phyloP scores from a whole-genome alignment of 2,329 filamentous ascomycete species.

The Metarhizium robertsii region DNA sequence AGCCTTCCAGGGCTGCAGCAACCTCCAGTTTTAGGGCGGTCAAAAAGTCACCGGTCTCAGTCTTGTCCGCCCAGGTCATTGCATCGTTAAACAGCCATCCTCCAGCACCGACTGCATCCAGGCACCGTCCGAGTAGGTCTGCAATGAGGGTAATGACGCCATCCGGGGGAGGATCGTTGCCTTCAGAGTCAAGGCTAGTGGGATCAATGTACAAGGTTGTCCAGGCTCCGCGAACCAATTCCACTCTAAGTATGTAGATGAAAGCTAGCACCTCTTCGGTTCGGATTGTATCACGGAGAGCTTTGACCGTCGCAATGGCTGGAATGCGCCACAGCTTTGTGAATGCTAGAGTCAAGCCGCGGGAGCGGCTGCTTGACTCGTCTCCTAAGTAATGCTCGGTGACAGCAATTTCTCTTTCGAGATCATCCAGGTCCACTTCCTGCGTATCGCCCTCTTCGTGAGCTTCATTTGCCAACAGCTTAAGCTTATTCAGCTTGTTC shows the following conservation, averaged over 20 bases:
- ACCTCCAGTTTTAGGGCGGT: constrained; percentile 58
- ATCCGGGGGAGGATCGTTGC: constrained; percentile 44
- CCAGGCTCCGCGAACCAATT: constrained; percentile 68
- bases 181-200: constrained; percentile 34
- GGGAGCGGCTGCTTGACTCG: constrained; percentile 52
- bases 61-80: constrained; percentile 37
- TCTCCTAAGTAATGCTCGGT: constrained; percentile 59
- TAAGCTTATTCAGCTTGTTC: constrained; percentile 20
- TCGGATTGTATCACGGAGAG: constrained; percentile 53
- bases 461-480: constrained; percentile 21
- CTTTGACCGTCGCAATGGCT: constrained; percentile 46
- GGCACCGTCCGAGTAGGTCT: constrained; percentile 60
- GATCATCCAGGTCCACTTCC: constrained; percentile 48
- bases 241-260: constrained; percentile 62
- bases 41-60: constrained; percentile 54
- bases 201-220: constrained; percentile 60
- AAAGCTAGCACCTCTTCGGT: constrained; percentile 62
- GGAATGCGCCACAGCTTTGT: constrained; percentile 61
- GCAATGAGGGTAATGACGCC: constrained; percentile 62
- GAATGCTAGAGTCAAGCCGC: constrained; percentile 58
- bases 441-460: constrained; percentile 22
- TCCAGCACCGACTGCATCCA: constrained; percentile 65
- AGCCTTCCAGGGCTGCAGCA: constrained; percentile 59
- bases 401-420: constrained; percentile 56
- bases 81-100: constrained; percentile 63